Evolutionary conservation across 2,329 filamentous ascomycete genomes (phyloP).

Genomic region (Scorias spongiosa): DNA sequence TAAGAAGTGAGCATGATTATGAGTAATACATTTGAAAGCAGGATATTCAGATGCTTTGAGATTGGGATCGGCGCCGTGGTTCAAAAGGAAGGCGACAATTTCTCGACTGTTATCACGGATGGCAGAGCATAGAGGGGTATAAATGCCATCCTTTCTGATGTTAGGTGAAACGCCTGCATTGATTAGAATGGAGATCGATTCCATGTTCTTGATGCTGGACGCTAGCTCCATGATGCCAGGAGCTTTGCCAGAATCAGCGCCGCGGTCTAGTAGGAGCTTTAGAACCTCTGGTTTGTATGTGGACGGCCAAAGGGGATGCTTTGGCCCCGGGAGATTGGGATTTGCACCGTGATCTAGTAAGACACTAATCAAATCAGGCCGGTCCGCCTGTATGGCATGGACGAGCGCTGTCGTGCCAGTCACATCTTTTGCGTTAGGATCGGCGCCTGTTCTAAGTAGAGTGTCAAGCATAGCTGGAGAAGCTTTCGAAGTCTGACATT

Average conservation of each 20-base stretch:
- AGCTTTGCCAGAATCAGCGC: slow-evolving; percentile 42
- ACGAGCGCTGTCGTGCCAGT: slow-evolving; percentile 50
- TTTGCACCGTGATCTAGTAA: slow-evolving; percentile 46
- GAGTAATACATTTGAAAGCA: slow-evolving; percentile 52
- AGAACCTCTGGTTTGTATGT: slow-evolving; percentile 44
- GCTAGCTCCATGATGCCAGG: slow-evolving; percentile 55
- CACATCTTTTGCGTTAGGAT: slow-evolving; percentile 43
- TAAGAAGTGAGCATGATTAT: slow-evolving; percentile 46
- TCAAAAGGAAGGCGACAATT: slow-evolving; percentile 45
- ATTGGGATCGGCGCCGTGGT: slow-evolving; percentile 37
- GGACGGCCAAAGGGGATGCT: slow-evolving; percentile 49
- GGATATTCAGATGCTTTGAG: slow-evolving; percentile 48
- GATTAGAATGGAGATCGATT: slow-evolving; percentile 45
- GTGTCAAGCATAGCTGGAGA: slow-evolving; percentile 41
- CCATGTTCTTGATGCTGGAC: slow-evolving; percentile 45
- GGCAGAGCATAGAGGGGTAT: slow-evolving; percentile 52
- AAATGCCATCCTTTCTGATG: slow-evolving; percentile 47
- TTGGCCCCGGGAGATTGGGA: slow-evolving; percentile 43
- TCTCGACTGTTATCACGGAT: slow-evolving; percentile 51
- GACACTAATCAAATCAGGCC: slow-evolving; percentile 40
- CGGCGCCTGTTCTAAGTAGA: slow-evolving; percentile 43
- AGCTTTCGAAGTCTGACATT: slow-evolving; percentile 44
- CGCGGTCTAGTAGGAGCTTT: slow-evolving; percentile 36
- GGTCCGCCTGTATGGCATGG: slow-evolving; percentile 41
- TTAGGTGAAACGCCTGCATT: slow-evolving; percentile 47